Conservation (phyloP, 202 grass and related monocot genomes). For the Alloteropsis angusta region DNA sequence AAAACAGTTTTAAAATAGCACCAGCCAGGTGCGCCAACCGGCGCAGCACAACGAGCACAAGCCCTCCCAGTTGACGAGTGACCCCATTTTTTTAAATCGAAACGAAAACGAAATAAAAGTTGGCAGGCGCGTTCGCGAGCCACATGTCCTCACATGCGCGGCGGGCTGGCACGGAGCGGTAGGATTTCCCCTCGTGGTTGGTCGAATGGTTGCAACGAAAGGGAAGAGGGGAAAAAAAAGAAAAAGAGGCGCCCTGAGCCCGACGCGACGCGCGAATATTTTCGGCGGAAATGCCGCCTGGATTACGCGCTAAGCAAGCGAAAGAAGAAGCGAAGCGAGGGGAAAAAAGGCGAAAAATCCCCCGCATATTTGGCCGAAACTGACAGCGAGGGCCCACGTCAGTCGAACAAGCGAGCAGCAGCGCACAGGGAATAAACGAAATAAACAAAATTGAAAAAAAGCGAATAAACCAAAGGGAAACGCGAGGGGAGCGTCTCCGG, state of each 20-base stretch:
- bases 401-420: background rate
- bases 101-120: background rate
- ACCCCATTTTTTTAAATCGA: background rate
- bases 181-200: constrained; percentile 22
- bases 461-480: constrained; percentile 6
- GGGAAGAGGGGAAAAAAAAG: too few species aligned
- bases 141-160: constrained; percentile 41
- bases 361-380: background rate
- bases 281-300: background rate
- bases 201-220: background rate
- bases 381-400: background rate
- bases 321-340: background rate
- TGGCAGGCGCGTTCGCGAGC: constrained; percentile 12
- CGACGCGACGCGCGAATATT: constrained; percentile 20
- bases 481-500: background rate
- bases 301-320: background rate
- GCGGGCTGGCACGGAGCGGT: constrained; percentile 6
- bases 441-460: background rate
- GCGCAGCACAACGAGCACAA: background rate
- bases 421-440: background rate
- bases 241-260: background rate
- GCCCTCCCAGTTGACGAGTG: constrained; percentile 10
- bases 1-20: background rate
- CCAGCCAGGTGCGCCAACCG: background rate
- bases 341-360: background rate